Base-by-base conservation (phyloP, 371 early-diverging fungal species). In the Mortierella sp. region DNA sequence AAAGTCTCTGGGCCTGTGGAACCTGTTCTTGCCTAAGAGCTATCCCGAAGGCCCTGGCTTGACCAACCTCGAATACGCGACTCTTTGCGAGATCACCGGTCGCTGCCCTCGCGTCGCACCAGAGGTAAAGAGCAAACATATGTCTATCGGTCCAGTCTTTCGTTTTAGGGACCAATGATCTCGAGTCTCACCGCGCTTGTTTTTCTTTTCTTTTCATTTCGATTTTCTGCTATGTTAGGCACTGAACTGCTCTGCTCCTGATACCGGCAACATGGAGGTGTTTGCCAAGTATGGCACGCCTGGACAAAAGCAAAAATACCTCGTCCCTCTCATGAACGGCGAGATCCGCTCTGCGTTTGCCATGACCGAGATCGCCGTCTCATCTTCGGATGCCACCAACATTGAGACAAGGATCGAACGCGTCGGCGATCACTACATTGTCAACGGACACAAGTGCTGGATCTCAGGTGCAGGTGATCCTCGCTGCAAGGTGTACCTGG, bases 201-300 rank as follows among this genome's bases (percentile, higher is more conserved):
- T n/a, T n/a, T n/a, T n/a, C n/a, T n/a, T n/a, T n/a, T n/a, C n/a
- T n/a, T n/a, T n/a, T n/a, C n/a, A n/a, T n/a, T n/a, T n/a, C n/a
- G n/a, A n/a, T n/a, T n/a, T n/a, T n/a, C n/a, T n/a, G n/a, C n/a
- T n/a, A n/a, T n/a, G n/a, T n/a, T 54, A 84, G 82, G 93, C 93
- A 32, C 80, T 89, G 85, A 97, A 98, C 89, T 95, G 95, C 83
- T 85, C 90, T 39, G 97, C 97, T n/a, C 97, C 97, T 8, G 99
- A 98, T 70, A 97, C 97, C 6, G 99, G 99, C 54, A 98, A 98
- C 86, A 98, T 98, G 97, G 97, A 98, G 80, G 97, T 98, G 30
- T 90, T 98, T 60, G 94, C 95, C 51, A 95, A 96, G 83, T 98
- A 96, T 80, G 99, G 97, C 42, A 88, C 86, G 5, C 81, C 81